Base-by-base conservation (phyloP, 495 filamentous ascomycete genomes). In the Annulohypoxylon nitens region DNA sequence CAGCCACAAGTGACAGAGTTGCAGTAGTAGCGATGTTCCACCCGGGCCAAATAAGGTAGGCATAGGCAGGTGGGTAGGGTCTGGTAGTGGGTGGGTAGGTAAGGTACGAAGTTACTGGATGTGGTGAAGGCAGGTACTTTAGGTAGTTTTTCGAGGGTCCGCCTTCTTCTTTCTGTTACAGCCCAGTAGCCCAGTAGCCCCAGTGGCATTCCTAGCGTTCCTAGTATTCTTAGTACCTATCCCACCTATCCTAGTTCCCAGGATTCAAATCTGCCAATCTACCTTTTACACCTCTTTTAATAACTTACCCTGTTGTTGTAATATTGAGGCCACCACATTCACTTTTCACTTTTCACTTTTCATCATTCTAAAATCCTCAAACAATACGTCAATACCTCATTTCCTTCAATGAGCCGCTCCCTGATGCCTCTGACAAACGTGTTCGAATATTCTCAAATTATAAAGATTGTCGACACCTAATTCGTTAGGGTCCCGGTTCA, bases 291-390 rank as follows among this genome's bases (percentile, higher is more conserved):
- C 34, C 45, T 61, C 61, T 51, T 61, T 62, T 62, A 71, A 71
- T 66, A 61, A 58, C 30, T 33, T 70, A 64, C 26, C 67, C 59
- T 54, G 50, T 58, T 63, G 62, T 58, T 43, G 60, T 59, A 70
- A 62, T 69, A 73, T 69, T 57, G 55, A 74, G 61, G 65, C 55
- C 61, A 60, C 64, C 64, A 63, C 53, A 54, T 26, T 69, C 59
- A 69, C 59, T 64, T 51, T 34, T 45, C 9, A 4, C 25, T 53
- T 18, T 26, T 26, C 18, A 26, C 1, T 30, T 6, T 30, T 30
- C 30, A 30, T 30, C 3, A 2, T 30, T 30, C 5, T 6, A 4
- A 3, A 3, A 30, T 30, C 30, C 30, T 30, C 30, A 30, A 30
- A 30, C 30, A 30, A 30, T 30, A 30, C 30, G 10, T 14, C 2